Conservation (phyloP, 768 basidiomycete species). For the Trametes cingulata region DNA sequence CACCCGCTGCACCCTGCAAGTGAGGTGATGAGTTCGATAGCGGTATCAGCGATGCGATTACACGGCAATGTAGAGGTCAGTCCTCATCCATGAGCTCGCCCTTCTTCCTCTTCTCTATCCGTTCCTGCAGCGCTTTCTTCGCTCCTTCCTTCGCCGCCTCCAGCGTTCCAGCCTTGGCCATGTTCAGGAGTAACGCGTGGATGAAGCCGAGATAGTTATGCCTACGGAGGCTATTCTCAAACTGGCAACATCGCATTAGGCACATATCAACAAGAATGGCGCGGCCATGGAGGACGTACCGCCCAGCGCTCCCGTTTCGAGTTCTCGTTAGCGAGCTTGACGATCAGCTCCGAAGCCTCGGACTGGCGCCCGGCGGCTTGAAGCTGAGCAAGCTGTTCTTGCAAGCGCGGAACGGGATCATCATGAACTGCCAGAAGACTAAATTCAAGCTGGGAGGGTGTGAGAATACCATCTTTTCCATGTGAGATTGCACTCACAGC, state of each 20-base stretch:
- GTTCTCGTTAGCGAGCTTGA: slow-evolving; percentile 64
- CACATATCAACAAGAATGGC: background rate
- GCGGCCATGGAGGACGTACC: slow-evolving; percentile 46
- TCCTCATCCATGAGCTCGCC: slow-evolving; percentile 47
- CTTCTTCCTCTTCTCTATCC: slow-evolving; percentile 42
- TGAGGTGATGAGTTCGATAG: background rate
- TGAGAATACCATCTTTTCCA: background rate
- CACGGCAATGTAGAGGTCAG: slow-evolving; percentile 18
- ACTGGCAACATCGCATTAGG: slow-evolving; percentile 43
- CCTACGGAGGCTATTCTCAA: slow-evolving; percentile 83
- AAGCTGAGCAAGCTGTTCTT: slow-evolving; percentile 55
- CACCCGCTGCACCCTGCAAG: background rate
- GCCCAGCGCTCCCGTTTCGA: slow-evolving; percentile 80
- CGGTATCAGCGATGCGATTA: slow-evolving; percentile 1
- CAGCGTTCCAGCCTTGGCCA: slow-evolving; percentile 72
- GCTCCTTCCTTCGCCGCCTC: slow-evolving; percentile 50
- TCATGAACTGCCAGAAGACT: slow-evolving; percentile 86
- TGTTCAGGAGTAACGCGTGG: slow-evolving; percentile 67
- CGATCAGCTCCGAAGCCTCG: slow-evolving; percentile 51
- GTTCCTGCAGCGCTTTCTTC: slow-evolving; percentile 44
- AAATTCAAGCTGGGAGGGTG: slow-evolving; percentile 72
- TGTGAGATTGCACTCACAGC: slow-evolving; percentile 57
- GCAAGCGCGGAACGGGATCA: slow-evolving; percentile 73
- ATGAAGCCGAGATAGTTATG: slow-evolving; percentile 87
- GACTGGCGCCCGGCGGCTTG: slow-evolving; percentile 35